phyloP scores from a whole-genome alignment of 345 rosid genomes.

The Punica granatum region DNA sequence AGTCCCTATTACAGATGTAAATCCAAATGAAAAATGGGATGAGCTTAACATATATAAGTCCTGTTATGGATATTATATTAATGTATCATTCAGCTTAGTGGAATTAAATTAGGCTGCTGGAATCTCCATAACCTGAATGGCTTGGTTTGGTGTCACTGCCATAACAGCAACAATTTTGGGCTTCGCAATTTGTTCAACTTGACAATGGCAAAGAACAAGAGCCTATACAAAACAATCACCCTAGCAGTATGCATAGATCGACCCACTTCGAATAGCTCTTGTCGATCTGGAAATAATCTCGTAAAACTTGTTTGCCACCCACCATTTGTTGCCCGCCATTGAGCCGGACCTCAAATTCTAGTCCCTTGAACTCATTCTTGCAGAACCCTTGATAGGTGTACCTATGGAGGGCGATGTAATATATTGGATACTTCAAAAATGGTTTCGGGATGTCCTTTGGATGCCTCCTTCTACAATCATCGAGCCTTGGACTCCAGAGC shows the following conservation, averaged over 20 bases:
- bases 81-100: too few relatives aligned
- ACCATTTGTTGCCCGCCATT: neutral
- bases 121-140: neutral
- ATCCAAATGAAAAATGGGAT: too few relatives aligned
- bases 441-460: constrained; percentile 12
- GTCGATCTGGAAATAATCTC: neutral
- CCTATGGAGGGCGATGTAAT: constrained; percentile 8
- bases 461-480: constrained; percentile 6
- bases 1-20: too few relatives aligned
- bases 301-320: neutral
- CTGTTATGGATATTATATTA: too few relatives aligned
- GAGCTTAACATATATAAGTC: too few relatives aligned
- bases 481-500: neutral
- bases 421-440: constrained; percentile 14
- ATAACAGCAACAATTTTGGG: neutral
- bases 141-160: neutral
- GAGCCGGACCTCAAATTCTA: neutral
- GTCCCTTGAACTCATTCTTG: constrained; percentile 7
- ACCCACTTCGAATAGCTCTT: neutral
- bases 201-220: neutral
- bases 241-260: neutral
- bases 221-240: neutral
- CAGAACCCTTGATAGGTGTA: neutral
- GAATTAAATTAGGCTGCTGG: too few relatives aligned
- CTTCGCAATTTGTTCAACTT: neutral